These are phyloP conservation scores for Clathrus columnatus DNA, from an alignment of 768 basidiomycete genomes.

Conservation along the genomic window DNA sequence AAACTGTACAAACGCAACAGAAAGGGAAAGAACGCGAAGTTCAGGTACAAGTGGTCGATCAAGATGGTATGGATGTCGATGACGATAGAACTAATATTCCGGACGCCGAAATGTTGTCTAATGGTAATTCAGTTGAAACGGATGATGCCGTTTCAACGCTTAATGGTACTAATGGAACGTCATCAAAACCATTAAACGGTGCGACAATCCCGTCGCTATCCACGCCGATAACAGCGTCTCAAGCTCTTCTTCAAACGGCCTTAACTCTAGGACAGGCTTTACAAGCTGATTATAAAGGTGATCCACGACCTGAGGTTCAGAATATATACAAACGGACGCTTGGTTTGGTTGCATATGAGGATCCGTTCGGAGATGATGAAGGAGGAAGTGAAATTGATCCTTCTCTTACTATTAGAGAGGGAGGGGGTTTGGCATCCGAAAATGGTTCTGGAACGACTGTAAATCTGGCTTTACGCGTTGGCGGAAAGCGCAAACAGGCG, in stretches of 20 bases:
- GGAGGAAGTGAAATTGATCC: background rate
- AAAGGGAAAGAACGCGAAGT: slow-evolving; percentile 30
- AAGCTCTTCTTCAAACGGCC: slow-evolving; percentile 53
- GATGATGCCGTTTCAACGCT: background rate
- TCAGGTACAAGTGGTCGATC: slow-evolving; percentile 19
- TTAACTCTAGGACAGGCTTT: slow-evolving; percentile 68
- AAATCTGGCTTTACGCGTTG: background rate
- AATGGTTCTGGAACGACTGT: background rate
- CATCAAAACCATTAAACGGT: background rate
- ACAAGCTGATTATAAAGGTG: slow-evolving; percentile 57
- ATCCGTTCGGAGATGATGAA: slow-evolving; percentile 49
- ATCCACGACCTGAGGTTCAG: slow-evolving; percentile 54
- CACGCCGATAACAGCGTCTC: slow-evolving; percentile 32
- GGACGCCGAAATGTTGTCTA: background rate
- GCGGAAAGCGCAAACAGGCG: background rate
- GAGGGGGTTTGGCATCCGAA: background rate
- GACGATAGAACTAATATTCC: slow-evolving; percentile 14
- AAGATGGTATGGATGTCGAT: slow-evolving; percentile 14
- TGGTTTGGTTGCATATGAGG: slow-evolving; percentile 70
- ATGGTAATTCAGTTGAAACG: background rate
- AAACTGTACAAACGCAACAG: slow-evolving; percentile 32
- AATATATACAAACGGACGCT: slow-evolving; percentile 66
- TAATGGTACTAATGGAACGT: background rate
- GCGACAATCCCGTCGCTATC: slow-evolving; percentile 20
- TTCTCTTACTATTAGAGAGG: background rate